A percentile compares a stretch with the other conserved stretches of the same genome.
These are phyloP conservation scores for Ganoderma sinense DNA, from an alignment of 1,284 basidiomycete species.

Conservation along the genomic window DNA sequence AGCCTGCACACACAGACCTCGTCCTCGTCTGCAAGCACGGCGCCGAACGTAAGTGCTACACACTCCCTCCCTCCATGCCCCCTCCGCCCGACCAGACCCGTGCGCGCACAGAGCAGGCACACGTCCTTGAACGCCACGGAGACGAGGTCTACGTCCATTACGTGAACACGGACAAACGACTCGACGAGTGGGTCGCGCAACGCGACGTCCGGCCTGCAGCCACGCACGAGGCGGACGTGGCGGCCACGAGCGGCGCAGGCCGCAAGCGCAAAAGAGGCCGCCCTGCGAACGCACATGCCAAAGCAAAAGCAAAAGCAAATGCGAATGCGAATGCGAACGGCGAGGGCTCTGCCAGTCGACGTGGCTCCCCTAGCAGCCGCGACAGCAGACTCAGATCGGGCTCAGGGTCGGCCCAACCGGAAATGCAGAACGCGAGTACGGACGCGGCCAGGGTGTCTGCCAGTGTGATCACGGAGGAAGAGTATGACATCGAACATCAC, in stretches of 20 bases:
- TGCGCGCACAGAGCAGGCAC: slow-evolving; percentile 50
- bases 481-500: slow-evolving; percentile 70
- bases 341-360: slow-evolving; percentile 16
- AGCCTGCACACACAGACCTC: slow-evolving; percentile 27
- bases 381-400: slow-evolving; percentile 5
- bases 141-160: slow-evolving; percentile 74
- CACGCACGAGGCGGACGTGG: slow-evolving; percentile 29
- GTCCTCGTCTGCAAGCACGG: slow-evolving; percentile 49
- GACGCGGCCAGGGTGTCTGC: slow-evolving; percentile 19
- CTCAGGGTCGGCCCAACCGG: slow-evolving; percentile 24
- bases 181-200: slow-evolving; percentile 79
- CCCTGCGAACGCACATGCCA: slow-evolving; percentile 5
- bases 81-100: slow-evolving; percentile 8
- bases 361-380: slow-evolving; percentile 24
- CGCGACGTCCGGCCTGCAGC: slow-evolving; percentile 43
- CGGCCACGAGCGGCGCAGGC: slow-evolving; percentile 26
- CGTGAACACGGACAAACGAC: slow-evolving; percentile 71
- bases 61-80: not conserved
- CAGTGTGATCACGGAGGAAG: slow-evolving; percentile 65
- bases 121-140: slow-evolving; percentile 55
- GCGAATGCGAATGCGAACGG: slow-evolving; percentile 5
- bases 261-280: slow-evolving; percentile 43
- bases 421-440: slow-evolving; percentile 12
- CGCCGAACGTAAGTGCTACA: slow-evolving; percentile 49
- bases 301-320: slow-evolving; percentile 6